These are phyloP conservation scores for Cytospora piceicola DNA, from an alignment of 2,329 filamentous ascomycete species.

Conservation along the genomic window DNA sequence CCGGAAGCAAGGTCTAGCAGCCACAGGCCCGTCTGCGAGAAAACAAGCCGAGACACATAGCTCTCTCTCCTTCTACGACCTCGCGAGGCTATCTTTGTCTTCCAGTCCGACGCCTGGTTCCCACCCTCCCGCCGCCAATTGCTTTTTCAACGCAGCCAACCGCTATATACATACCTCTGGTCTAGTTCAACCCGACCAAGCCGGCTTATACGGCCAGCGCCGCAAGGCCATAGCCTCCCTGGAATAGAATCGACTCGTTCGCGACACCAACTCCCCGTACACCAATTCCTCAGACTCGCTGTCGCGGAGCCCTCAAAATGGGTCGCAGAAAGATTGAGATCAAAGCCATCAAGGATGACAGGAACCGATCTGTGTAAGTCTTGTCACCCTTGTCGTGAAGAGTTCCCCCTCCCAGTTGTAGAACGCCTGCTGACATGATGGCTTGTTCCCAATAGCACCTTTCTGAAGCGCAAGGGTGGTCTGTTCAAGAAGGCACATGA, in stretches of 20 bases:
- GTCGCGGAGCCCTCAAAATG: conserved; percentile 60
- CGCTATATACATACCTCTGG: conserved; percentile 19
- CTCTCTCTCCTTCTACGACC: conserved; percentile 15
- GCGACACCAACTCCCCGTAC: conserved; percentile 19
- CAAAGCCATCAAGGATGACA: conserved; percentile 98
- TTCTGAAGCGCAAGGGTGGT: conserved; percentile 97
- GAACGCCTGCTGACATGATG: conserved; percentile 22
- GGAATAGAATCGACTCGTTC: conserved; percentile 27
- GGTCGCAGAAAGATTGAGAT: conserved; percentile 99
- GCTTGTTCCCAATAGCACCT: conserved; percentile 67
- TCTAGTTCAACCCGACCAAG: conserved; percentile 26
- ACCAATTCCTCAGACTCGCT: conserved; percentile 17
- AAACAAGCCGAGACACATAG: conserved; percentile 18
- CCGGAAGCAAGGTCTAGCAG: conserved; percentile 9
- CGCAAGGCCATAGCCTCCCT: conserved; percentile 25
- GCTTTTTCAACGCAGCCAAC: conserved; percentile 3
- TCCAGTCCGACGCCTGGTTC: conserved; percentile 15
- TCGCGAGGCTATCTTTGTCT: conserved; percentile 25
- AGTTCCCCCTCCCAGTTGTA: neutral
- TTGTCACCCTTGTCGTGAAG: neutral
- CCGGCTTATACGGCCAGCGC: conserved; percentile 27
- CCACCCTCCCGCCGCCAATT: conserved; percentile 6
- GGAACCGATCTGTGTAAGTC: conserved; percentile 93
- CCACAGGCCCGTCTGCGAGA: conserved; percentile 7
- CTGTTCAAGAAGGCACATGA: conserved; percentile 99